Evolutionary conservation across 495 filamentous ascomycete genomes (phyloP), one percentile per base, ranked within the genome.

Genomic region (Venustampulla echinocandica): DNA sequence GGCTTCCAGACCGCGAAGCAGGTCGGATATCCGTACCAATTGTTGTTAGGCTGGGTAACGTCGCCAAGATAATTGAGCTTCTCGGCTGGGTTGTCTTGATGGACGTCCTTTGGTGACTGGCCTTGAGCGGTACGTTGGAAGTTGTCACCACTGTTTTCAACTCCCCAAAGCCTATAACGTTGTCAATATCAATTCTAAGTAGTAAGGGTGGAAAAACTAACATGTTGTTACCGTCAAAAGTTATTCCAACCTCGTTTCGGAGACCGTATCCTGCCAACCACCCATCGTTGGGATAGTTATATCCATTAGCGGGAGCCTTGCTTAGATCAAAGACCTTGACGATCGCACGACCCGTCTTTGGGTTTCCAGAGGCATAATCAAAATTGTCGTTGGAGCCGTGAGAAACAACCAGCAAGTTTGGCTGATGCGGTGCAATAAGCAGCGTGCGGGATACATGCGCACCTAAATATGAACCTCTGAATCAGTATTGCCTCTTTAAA

Each of bases 101-200:
- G 80, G 33, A 85, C 71, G 49, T 85, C 79, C 19, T 59, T 44
- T 1, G 68, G 69, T 46, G 69, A 54, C n/a, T 81, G 68, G 5
- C 30, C 49, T 11, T 84, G 64, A 5, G 20, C 10, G 7, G 10
- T 40, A 11, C 83, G 69, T 7, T 36, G 46, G 15, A 85, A 64
- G 4, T 82, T 36, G 54, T 87, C 82, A 6, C 72, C 78, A 33
- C 70, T 77, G 56, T 87, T 88, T 58, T 88, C 84, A 15, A 87
- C 82, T 6, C 70, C 71, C 66, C 72, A 87, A 48, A 87, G 65
- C 28, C 66, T 68, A 18, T 71, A 68, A 2, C 53, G 64, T 19
- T 60, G 40, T 41, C 73, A 69, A 42, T 79, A 15, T 36, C 10
- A n/a, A 15, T 10, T 10, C 5, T 14, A 17, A 10, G 15, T 23